Percentiles rank a stretch among this genome's conserved stretches.
Evolutionary conservation across 495 filamentous ascomycete genomes (phyloP).

Genomic region (Podospora didyma): DNA sequence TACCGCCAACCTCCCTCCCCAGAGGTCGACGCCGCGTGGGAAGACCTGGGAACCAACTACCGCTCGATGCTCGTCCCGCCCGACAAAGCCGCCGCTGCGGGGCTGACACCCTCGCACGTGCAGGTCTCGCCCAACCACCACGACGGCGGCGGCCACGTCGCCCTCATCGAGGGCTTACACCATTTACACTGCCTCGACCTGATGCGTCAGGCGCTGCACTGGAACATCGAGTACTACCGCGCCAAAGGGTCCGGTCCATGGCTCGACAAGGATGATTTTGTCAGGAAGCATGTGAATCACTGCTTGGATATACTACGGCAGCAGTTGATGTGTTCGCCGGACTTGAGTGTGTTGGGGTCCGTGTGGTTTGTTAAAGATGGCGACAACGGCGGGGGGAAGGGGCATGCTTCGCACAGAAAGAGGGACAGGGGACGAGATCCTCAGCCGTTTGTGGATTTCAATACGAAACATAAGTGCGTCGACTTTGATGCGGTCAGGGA

Average conservation of each 20-base stretch:
- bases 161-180: neutral
- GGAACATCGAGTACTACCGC: neutral
- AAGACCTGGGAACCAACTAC: conserved; percentile 47
- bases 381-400: neutral
- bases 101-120: neutral
- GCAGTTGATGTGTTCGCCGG: neutral
- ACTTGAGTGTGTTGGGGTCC: neutral
- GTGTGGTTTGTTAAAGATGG: neutral
- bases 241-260: neutral
- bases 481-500: too few relatives aligned
- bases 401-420: too few relatives aligned
- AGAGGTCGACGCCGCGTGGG: conserved; percentile 57
- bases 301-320: neutral
- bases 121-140: neutral
- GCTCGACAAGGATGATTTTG: neutral
- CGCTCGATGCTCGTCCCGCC: neutral
- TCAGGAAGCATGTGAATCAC: neutral
- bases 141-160: neutral
- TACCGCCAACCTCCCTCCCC: conserved; percentile 48
- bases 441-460: too few relatives aligned
- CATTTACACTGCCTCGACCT: neutral
- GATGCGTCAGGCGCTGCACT: neutral
- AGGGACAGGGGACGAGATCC: too few relatives aligned
- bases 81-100: neutral
- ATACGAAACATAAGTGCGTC: too few relatives aligned